Conservation (phyloP, 1,284 basidiomycete species). For the Xerocomus amazonicus region DNA sequence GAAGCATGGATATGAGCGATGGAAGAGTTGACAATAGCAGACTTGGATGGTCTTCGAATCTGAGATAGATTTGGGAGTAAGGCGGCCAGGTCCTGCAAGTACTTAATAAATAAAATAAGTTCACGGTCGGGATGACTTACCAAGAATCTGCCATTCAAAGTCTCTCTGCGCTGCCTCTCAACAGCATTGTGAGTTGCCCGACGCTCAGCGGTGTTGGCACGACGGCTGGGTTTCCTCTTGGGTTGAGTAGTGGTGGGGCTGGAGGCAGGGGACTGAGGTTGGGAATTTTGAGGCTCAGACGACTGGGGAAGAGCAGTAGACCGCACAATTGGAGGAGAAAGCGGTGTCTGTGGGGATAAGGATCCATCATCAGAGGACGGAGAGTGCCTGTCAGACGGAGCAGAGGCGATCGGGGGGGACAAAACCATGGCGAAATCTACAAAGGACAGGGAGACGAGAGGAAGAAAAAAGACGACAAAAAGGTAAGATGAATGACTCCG, state of each 20-base stretch:
- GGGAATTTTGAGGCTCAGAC: constrained; percentile 19
- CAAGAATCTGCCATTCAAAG: constrained; percentile 85
- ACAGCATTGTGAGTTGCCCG: constrained; percentile 94
- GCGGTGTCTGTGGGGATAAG: constrained; percentile 48
- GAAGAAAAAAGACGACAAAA: constrained; percentile 6
- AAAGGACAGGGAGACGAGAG: constrained; percentile 14
- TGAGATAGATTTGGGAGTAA: constrained; percentile 86
- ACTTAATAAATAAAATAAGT: constrained; percentile 19
- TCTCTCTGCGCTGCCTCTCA: constrained; percentile 87
- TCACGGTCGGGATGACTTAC: constrained; percentile 40
- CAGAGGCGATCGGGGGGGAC: constrained; percentile 46
- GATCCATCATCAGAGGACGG: constrained; percentile 45
- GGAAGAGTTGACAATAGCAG: constrained; percentile 89
- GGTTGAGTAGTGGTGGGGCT: constrained; percentile 31
- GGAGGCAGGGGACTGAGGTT: constrained; percentile 19
- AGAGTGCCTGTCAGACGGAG: constrained; percentile 41
- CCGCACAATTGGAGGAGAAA: constrained; percentile 41
- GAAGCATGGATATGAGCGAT: constrained; percentile 83
- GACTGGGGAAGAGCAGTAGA: constrained; percentile 35
- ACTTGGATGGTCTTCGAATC: constrained; percentile 90
- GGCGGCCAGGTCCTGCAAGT: constrained; percentile 73
- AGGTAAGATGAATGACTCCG: neutral
- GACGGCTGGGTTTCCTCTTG: constrained; percentile 75
- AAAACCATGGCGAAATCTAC: constrained; percentile 46
- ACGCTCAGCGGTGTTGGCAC: constrained; percentile 92